Conservation (phyloP, 176 grass and related monocot genomes). For the Carex cristatella region DNA sequence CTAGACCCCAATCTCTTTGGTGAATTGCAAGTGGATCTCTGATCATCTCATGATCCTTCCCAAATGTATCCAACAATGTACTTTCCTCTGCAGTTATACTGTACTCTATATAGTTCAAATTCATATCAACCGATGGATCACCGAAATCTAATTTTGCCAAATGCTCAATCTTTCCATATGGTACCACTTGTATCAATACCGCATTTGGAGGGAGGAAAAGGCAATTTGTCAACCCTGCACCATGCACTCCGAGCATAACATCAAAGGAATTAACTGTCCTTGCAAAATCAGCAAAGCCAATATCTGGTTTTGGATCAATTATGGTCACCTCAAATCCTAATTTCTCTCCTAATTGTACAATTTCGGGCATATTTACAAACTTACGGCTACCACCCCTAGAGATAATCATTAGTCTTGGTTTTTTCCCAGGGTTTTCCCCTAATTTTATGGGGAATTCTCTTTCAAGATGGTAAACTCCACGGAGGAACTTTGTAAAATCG, state of each 20-base stretch:
- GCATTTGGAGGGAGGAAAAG: constrained; percentile 50
- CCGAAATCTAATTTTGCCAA: constrained; percentile 47
- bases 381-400: constrained; percentile 32
- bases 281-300: constrained; percentile 27
- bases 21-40: constrained; percentile 50
- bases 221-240: constrained; percentile 59
- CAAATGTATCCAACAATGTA: constrained; percentile 43
- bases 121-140: constrained; percentile 52
- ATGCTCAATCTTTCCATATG: constrained; percentile 47
- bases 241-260: constrained; percentile 53
- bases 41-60: constrained; percentile 56
- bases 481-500: constrained; percentile 48
- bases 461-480: constrained; percentile 32
- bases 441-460: constrained; percentile 35
- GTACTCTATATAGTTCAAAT: constrained; percentile 56
- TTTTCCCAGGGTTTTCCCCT: not conserved
- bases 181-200: constrained; percentile 59
- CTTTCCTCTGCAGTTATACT: constrained; percentile 47
- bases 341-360: constrained; percentile 24
- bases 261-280: constrained; percentile 52
- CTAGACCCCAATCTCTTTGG: constrained; percentile 44
- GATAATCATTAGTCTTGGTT: constrained; percentile 51
- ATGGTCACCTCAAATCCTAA: constrained; percentile 39
- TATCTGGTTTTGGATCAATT: constrained; percentile 16
- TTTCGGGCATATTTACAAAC: constrained; percentile 42